phyloP scores from a whole-genome alignment of 768 basidiomycete species.

The Pulveroboletus ravenelii region DNA sequence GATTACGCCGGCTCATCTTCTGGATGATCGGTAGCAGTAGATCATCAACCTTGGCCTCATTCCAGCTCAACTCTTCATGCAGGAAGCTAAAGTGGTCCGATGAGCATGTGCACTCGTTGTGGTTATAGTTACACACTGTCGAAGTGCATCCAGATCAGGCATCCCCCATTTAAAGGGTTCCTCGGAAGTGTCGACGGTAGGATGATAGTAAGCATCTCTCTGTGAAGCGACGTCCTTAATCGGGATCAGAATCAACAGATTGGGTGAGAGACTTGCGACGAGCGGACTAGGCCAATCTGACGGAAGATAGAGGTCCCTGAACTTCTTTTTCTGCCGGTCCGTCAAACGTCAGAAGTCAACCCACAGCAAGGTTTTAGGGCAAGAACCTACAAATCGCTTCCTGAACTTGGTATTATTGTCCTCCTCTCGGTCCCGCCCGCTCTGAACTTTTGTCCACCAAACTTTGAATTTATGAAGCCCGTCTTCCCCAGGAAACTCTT shows the following conservation, averaged over 20 bases:
- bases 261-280: slow-evolving; percentile 54
- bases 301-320: slow-evolving; percentile 75
- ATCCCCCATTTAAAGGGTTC: slow-evolving; percentile 96
- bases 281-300: slow-evolving; percentile 89
- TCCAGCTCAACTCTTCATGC: slow-evolving; percentile 77
- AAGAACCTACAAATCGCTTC: slow-evolving; percentile 71
- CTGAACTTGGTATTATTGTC: slow-evolving; percentile 77
- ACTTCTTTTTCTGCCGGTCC: slow-evolving; percentile 76
- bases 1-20: slow-evolving; percentile 75
- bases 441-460: slow-evolving; percentile 95
- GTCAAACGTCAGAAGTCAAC: slow-evolving; percentile 8
- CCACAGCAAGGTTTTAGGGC: slow-evolving; percentile 5
- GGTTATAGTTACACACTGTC: slow-evolving; percentile 49
- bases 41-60: slow-evolving; percentile 79
- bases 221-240: slow-evolving; percentile 28
- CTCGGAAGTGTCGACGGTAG: slow-evolving; percentile 83
- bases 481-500: slow-evolving; percentile 85
- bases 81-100: slow-evolving; percentile 48
- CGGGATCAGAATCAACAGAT: slow-evolving; percentile 2
- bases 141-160: slow-evolving; percentile 91
- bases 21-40: slow-evolving; percentile 89
- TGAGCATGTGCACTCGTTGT: slow-evolving; percentile 11
- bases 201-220: slow-evolving; percentile 92
- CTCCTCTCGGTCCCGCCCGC: slow-evolving; percentile 72
- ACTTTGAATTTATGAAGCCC: slow-evolving; percentile 83